Conservation (phyloP, 2,329 filamentous ascomycete species). For the Aspergillus amoenus region DNA sequence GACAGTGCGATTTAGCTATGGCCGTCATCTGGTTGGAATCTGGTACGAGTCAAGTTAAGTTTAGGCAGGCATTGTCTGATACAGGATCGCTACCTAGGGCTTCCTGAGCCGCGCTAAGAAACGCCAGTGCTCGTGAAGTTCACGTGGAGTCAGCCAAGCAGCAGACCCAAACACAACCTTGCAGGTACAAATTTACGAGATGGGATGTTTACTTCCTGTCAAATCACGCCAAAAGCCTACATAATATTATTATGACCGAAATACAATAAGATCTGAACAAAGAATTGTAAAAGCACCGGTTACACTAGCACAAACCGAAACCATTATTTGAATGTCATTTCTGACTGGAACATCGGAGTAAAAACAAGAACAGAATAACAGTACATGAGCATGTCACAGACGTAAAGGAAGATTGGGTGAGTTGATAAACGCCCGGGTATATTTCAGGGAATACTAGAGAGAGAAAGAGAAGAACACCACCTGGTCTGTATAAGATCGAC, state of each 20-base stretch:
- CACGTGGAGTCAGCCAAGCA: neutral
- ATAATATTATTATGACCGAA: neutral
- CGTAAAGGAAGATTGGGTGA: neutral
- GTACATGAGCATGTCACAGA: neutral
- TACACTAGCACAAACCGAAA: neutral
- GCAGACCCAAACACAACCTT: neutral
- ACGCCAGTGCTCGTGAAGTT: neutral
- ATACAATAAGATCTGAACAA: neutral
- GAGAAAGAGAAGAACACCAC: slow-evolving; percentile 31
- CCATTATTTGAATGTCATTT: neutral
- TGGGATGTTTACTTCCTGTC: too few relatives aligned
- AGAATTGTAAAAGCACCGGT: neutral
- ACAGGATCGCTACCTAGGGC: slow-evolving; percentile 1
- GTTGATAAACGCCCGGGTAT: slow-evolving; percentile 34
- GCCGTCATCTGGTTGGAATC: neutral
- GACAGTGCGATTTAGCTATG: neutral
- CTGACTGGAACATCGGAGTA: neutral
- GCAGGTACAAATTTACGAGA: neutral
- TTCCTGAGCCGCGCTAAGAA: neutral
- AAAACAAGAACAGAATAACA: neutral
- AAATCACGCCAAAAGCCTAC: neutral
- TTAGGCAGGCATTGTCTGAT: slow-evolving; percentile 6
- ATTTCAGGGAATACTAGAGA: slow-evolving; percentile 29
- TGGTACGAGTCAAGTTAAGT: neutral
- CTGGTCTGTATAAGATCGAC: slow-evolving; percentile 25